phyloP scores from a whole-genome alignment of 345 rosid species.

The Camelina hispida region DNA sequence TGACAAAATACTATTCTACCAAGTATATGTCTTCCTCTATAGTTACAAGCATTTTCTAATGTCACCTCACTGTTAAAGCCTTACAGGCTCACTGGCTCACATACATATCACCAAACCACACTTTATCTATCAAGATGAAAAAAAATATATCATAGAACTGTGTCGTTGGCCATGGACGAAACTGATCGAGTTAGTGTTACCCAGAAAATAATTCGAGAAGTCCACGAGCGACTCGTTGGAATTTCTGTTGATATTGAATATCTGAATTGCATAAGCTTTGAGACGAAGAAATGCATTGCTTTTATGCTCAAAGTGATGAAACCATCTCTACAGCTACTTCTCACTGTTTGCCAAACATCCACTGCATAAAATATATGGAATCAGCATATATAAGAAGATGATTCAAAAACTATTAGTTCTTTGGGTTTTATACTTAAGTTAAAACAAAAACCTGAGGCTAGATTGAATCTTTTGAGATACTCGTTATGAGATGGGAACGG shows the following conservation, averaged over 20 bases:
- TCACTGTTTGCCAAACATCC: conserved; percentile 22
- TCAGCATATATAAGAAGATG: conserved; percentile 16
- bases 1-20: no score
- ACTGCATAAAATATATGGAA: conserved; percentile 21
- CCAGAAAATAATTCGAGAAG: conserved; percentile 33
- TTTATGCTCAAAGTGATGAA: conserved; percentile 36
- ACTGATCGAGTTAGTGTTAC: conserved; percentile 40
- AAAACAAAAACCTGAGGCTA: conserved; percentile 23
- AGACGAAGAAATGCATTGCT: conserved; percentile 37
- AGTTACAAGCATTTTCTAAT: neutral
- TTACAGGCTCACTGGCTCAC: neutral
- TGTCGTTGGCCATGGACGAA: conserved; percentile 38
- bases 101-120: conserved; percentile 3
- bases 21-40: neutral
- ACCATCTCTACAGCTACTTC: conserved; percentile 19
- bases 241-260: conserved; percentile 24
- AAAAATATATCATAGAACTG: neutral
- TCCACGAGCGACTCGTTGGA: conserved; percentile 22
- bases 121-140: neutral
- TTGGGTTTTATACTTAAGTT: neutral
- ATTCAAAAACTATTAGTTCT: neutral
- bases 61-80: neutral
- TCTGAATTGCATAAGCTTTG: conserved; percentile 32
- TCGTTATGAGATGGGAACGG: conserved; percentile 28
- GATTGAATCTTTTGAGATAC: conserved; percentile 28